phyloP scores from a whole-genome alignment of 1,284 basidiomycete genomes.

The Trichosporon sp. region DNA sequence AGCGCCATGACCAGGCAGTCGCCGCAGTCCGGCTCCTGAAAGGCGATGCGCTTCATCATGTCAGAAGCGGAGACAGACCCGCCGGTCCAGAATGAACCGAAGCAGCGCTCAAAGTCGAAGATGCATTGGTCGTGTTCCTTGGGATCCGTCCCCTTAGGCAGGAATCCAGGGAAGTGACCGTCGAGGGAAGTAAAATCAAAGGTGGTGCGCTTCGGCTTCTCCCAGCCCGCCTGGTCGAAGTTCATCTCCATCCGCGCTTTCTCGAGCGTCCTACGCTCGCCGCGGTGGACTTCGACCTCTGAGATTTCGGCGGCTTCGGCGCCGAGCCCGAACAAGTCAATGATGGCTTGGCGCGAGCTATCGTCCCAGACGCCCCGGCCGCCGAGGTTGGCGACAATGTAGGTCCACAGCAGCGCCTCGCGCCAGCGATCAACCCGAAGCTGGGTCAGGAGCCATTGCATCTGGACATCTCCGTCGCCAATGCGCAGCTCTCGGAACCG shows the following conservation, averaged over 20 bases:
- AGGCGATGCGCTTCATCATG: slow-evolving; percentile 55
- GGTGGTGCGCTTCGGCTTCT: slow-evolving; percentile 35
- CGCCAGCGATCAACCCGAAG: slow-evolving; percentile 46
- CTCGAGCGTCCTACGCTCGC: slow-evolving; percentile 39
- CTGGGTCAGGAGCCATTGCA: slow-evolving; percentile 42
- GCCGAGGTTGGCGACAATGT: slow-evolving; percentile 40
- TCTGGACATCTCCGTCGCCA: slow-evolving; percentile 42
- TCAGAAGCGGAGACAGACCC: slow-evolving; percentile 36
- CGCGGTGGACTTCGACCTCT: slow-evolving; percentile 39
- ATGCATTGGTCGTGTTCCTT: slow-evolving; percentile 26
- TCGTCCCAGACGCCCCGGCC: slow-evolving; percentile 28
- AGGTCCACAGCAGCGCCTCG: slow-evolving; percentile 47
- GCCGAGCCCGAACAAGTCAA: slow-evolving; percentile 31
- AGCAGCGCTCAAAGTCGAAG: slow-evolving; percentile 46
- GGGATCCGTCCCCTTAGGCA: neutral
- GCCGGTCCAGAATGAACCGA: slow-evolving; percentile 44
- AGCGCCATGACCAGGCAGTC: slow-evolving; percentile 55
- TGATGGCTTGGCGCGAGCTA: slow-evolving; percentile 29
- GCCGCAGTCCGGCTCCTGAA: slow-evolving; percentile 52
- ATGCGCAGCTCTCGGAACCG: slow-evolving; percentile 38
- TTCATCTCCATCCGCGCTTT: slow-evolving; percentile 25
- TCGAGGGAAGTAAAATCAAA: slow-evolving; percentile 26
- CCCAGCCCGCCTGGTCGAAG: slow-evolving; percentile 38
- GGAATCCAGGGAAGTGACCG: neutral
- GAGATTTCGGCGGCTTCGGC: slow-evolving; percentile 31